Evolutionary conservation across 352 stramenopile species (phyloP).

Genomic region (Plasmopara viticola): DNA sequence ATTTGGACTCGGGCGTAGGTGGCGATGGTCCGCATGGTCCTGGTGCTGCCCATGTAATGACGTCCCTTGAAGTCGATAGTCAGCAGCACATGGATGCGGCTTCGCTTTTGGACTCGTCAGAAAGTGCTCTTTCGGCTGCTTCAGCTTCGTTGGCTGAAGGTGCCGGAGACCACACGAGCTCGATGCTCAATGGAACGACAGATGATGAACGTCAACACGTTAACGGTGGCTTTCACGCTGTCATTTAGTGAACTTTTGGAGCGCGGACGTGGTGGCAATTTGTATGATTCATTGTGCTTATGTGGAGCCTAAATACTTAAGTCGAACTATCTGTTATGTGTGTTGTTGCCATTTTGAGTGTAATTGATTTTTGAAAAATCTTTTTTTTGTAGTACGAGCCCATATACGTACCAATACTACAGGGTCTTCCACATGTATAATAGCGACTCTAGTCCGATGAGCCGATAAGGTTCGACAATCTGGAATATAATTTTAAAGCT

Average conservation of each 20-base stretch:
- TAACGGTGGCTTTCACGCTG: slow-evolving; percentile 27
- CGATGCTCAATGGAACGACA: slow-evolving; percentile 19
- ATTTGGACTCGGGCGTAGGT: slow-evolving; percentile 11
- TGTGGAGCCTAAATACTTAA: too few relatives aligned
- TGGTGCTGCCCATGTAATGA: slow-evolving; percentile 15
- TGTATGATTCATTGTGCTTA: too few relatives aligned
- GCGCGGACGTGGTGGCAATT: background rate
- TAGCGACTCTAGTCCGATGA: too few relatives aligned
- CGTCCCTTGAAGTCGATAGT: slow-evolving; percentile 23
- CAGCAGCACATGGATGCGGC: slow-evolving; percentile 34
- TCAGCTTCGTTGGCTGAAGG: slow-evolving; percentile 34
- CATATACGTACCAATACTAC: too few relatives aligned
- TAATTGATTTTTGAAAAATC: too few relatives aligned
- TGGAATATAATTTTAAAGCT: too few relatives aligned
- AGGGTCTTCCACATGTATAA: too few relatives aligned
- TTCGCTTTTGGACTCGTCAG: slow-evolving; percentile 28
- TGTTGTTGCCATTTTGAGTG: too few relatives aligned
- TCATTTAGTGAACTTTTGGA: slow-evolving; percentile 23
- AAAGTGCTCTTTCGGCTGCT: slow-evolving; percentile 31
- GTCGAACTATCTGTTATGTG: too few relatives aligned
- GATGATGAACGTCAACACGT: slow-evolving; percentile 18
- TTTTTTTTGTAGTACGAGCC: too few relatives aligned
- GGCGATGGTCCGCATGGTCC: slow-evolving; percentile 1
- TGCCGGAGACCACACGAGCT: slow-evolving; percentile 20
- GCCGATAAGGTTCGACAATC: too few relatives aligned